These are phyloP conservation scores for Didymella pomorum DNA, from an alignment of 2,329 filamentous ascomycete genomes.

Conservation along the genomic window DNA sequence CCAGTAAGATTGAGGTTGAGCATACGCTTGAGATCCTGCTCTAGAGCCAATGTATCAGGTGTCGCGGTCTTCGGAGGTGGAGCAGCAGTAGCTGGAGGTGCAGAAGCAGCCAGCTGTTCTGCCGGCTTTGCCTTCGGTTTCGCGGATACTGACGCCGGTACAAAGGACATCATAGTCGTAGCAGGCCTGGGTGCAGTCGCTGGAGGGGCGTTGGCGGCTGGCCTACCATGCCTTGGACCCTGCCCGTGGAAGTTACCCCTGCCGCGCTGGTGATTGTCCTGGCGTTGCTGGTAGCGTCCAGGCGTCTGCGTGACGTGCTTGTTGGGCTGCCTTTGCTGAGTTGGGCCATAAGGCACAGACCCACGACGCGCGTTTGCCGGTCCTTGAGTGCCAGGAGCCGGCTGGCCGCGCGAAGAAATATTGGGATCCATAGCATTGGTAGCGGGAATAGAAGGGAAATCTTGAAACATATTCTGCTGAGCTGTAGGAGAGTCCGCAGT, in stretches of 20 bases:
- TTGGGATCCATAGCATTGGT: conserved; percentile 31
- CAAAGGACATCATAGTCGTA: conserved; percentile 45
- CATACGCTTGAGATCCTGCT: conserved; percentile 49
- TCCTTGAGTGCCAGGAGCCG: conserved; percentile 26
- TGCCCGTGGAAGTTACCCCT: conserved; percentile 25
- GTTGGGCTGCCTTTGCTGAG: conserved; percentile 36
- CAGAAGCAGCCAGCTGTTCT: conserved; percentile 33
- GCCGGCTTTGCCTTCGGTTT: conserved; percentile 34
- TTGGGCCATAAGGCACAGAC: conserved; percentile 38
- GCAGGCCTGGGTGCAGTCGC: conserved; percentile 31
- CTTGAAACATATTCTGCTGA: conserved; percentile 33
- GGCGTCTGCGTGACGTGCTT: conserved; percentile 35
- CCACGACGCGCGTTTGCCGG: conserved; percentile 32
- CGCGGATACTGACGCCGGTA: conserved; percentile 48
- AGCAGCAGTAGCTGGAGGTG: conserved; percentile 25
- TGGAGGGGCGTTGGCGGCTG: conserved; percentile 24
- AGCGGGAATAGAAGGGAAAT: conserved; percentile 35
- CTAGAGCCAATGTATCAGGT: conserved; percentile 38
- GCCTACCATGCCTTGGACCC: conserved; percentile 22
- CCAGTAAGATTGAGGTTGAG: conserved; percentile 42
- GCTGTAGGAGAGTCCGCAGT: conserved; percentile 44
- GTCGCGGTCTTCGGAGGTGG: conserved; percentile 29
- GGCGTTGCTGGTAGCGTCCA: conserved; percentile 36
- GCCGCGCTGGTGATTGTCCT: conserved; percentile 33
- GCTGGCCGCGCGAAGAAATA: conserved; percentile 26